A percentile compares a stretch with the other conserved stretches of the same genome.
These are phyloP conservation scores for Saccharomycopsis oosterbeekiorum DNA, from an alignment of 805 yeast species.

Conservation along the genomic window DNA sequence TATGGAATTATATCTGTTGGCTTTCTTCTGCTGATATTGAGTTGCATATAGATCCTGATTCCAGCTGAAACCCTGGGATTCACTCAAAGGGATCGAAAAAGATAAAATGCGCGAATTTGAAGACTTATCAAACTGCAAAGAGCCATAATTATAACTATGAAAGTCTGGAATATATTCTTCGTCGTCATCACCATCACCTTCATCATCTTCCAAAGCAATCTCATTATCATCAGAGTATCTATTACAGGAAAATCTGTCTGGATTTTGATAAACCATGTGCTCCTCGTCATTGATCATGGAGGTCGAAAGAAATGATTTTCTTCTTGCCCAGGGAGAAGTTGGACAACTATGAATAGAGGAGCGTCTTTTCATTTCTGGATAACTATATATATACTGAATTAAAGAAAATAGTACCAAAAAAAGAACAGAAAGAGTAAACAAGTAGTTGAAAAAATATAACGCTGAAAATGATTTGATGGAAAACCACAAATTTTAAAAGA, in stretches of 20 bases:
- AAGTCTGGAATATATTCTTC: not conserved
- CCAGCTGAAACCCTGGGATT: slow-evolving; percentile 68
- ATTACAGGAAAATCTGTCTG: slow-evolving; percentile 21
- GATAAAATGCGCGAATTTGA: slow-evolving; percentile 21
- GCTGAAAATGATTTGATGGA: no score
- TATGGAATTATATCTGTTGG: not conserved
- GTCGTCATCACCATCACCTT: slow-evolving; percentile 14
- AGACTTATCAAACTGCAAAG: not conserved
- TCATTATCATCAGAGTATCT: slow-evolving; percentile 17
- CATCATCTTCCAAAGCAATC: not conserved
- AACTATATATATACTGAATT: no score
- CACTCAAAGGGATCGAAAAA: slow-evolving; percentile 39
- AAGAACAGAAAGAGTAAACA: no score
- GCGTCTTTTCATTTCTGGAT: not conserved
- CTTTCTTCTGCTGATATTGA: slow-evolving; percentile 45
- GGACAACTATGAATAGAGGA: slow-evolving; percentile 22
- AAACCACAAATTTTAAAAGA: no score
- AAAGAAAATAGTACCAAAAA: no score
- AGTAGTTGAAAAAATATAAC: no score
- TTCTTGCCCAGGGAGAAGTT: slow-evolving; percentile 44
- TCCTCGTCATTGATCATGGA: slow-evolving; percentile 49
- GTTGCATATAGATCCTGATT: slow-evolving; percentile 71
- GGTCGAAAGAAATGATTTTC: slow-evolving; percentile 47
- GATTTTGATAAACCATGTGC: slow-evolving; percentile 40
- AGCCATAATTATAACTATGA: not conserved